phyloP scores from a whole-genome alignment of 306 rosid species.

The Abrus precatorius region DNA sequence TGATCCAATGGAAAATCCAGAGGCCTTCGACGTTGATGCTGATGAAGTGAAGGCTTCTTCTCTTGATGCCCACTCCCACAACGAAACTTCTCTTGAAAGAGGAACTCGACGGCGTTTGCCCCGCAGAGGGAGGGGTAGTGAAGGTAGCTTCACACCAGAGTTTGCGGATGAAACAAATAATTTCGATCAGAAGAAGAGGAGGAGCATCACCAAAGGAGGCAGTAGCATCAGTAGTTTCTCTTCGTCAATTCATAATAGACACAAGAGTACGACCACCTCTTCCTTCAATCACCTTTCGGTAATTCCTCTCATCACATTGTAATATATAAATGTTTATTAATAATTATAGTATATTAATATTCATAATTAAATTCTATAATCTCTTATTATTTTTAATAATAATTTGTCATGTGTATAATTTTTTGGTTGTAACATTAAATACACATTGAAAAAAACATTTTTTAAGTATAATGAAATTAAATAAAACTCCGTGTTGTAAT shows the following conservation, averaged over 20 bases:
- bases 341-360: no score
- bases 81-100: slow-evolving; percentile 27
- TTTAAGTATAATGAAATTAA: no score
- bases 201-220: slow-evolving; percentile 36
- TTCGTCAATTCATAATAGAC: slow-evolving; percentile 42
- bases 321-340: background rate
- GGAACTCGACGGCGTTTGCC: slow-evolving; percentile 5
- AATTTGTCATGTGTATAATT: no score
- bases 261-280: background rate
- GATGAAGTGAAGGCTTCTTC: slow-evolving; percentile 22
- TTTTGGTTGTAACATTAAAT: no score
- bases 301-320: slow-evolving; percentile 24
- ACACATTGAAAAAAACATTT: no score
- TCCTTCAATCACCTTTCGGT: slow-evolving; percentile 41
- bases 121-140: slow-evolving; percentile 37
- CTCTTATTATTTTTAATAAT: no score
- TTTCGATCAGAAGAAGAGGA: slow-evolving; percentile 23
- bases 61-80: slow-evolving; percentile 6
- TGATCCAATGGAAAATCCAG: slow-evolving; percentile 48
- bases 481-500: no score
- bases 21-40: slow-evolving; percentile 29
- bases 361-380: no score
- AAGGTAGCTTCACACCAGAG: slow-evolving; percentile 34
- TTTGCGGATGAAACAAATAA: slow-evolving; percentile 10
- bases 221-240: slow-evolving; percentile 34